These are phyloP conservation scores for Peronospora belbahrii DNA, from an alignment of 352 stramenopile genomes.

Conservation along the genomic window DNA sequence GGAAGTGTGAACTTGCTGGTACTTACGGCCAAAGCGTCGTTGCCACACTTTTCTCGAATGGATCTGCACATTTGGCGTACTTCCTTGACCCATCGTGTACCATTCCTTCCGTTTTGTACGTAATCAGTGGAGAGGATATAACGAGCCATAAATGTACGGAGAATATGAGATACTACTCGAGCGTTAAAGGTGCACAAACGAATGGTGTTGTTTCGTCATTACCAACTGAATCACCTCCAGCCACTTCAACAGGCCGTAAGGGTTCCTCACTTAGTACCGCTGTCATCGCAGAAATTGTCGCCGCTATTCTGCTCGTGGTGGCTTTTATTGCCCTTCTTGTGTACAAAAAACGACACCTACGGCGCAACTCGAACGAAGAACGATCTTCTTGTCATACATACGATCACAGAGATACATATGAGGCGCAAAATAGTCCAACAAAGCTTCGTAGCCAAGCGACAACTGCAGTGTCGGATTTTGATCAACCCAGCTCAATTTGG, in stretches of 20 bases:
- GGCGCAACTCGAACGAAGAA: not conserved
- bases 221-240: too few species aligned
- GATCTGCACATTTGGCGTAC: slow-evolving; percentile 20
- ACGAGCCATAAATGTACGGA: slow-evolving; percentile 5
- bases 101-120: not conserved
- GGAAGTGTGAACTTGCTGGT: slow-evolving; percentile 16
- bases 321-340: slow-evolving; percentile 11
- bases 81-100: slow-evolving; percentile 16
- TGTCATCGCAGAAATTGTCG: slow-evolving; percentile 21
- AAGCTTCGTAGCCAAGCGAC: slow-evolving; percentile 10
- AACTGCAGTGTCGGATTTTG: slow-evolving; percentile 10
- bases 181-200: slow-evolving; percentile 1
- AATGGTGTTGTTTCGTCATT: too few species aligned
- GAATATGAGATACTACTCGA: slow-evolving; percentile 24
- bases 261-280: slow-evolving; percentile 8
- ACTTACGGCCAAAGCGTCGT: slow-evolving; percentile 18
- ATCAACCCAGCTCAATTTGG: slow-evolving; percentile 15
- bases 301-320: slow-evolving; percentile 11
- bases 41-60: slow-evolving; percentile 17
- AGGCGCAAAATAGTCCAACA: slow-evolving; percentile 10
- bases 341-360: slow-evolving; percentile 2
- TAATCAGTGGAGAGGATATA: slow-evolving; percentile 12
- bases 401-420: slow-evolving; percentile 14
- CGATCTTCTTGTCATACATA: slow-evolving; percentile 1
- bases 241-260: slow-evolving; percentile 1